Evolutionary conservation across 2,329 filamentous ascomycete species (phyloP).

Genomic region (Lachnellula hyalina): DNA sequence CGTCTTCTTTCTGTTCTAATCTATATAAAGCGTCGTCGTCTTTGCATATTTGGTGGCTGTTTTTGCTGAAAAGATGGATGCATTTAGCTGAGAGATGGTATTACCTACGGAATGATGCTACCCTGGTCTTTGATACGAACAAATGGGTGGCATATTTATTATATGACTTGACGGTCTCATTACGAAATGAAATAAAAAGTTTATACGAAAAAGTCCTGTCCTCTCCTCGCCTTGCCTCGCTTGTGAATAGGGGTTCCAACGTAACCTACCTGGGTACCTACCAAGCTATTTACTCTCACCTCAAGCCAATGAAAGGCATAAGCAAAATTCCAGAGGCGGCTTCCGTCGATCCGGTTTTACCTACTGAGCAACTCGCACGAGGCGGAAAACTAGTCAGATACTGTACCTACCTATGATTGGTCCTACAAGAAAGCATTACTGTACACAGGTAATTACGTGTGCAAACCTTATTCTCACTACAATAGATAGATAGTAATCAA

Average conservation of each 20-base stretch:
- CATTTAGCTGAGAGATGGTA: neutral
- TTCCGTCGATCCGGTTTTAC: no score
- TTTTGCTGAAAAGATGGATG: neutral
- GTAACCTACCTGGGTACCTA: no score
- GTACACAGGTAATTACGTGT: neutral
- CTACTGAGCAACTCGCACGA: no score
- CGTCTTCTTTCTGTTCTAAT: neutral
- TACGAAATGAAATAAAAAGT: neutral
- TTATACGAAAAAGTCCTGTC: neutral
- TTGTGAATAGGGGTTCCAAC: no score
- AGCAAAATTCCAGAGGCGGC: no score
- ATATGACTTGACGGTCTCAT: slow-evolving; percentile 2
- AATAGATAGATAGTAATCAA: neutral
- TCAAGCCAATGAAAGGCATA: no score
- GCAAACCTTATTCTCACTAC: neutral
- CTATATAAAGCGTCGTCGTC: neutral
- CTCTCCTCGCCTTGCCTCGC: neutral
- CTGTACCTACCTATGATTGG: no score
- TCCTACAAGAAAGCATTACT: neutral
- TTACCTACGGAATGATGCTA: neutral
- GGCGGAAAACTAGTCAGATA: no score
- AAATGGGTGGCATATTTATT: neutral
- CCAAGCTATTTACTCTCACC: no score
- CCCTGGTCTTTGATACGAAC: neutral
- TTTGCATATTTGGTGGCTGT: neutral